Percentiles rank a stretch among this genome's conserved stretches.
Conservation (phyloP, 2,329 filamentous ascomycete species). For the Penicillium sp. region DNA sequence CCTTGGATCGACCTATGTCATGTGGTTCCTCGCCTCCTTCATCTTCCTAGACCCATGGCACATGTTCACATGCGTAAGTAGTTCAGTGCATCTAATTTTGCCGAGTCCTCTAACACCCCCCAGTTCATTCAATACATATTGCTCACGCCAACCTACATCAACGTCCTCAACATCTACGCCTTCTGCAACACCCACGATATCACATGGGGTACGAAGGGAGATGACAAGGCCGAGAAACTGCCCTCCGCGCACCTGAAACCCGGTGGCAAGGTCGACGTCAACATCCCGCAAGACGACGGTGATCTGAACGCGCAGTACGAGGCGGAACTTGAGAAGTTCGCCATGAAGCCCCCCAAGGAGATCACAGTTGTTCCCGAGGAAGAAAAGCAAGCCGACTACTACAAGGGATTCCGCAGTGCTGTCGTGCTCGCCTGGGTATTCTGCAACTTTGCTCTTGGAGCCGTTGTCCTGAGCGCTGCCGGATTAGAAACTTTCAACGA, state of each 20-base stretch:
- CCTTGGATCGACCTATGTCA: conserved; percentile 78
- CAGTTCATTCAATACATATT: conserved; percentile 89
- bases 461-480: conserved; percentile 75
- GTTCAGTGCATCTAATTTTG: not conserved
- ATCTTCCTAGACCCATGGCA: conserved; percentile 98
- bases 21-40: conserved; percentile 84
- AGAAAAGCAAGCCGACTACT: conserved; percentile 95
- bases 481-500: conserved; percentile 61
- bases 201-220: conserved; percentile 95
- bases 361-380: conserved; percentile 42
- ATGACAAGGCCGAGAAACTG: conserved; percentile 87
- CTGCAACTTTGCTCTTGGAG: conserved; percentile 79
- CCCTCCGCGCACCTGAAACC: conserved; percentile 83
- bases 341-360: conserved; percentile 63
- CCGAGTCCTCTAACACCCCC: not conserved
- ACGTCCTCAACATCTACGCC: conserved; percentile 96
- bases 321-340: conserved; percentile 66
- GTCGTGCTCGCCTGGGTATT: conserved; percentile 96
- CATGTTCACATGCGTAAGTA: conserved; percentile 70
- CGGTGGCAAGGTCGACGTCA: conserved; percentile 87
- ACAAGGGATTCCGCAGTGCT: conserved; percentile 85
- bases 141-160: conserved; percentile 91
- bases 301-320: conserved; percentile 95
- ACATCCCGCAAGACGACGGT: conserved; percentile 76
- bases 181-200: conserved; percentile 98